phyloP scores from a whole-genome alignment of 257 asterid genomes.

The Fraxinus excelsior region DNA sequence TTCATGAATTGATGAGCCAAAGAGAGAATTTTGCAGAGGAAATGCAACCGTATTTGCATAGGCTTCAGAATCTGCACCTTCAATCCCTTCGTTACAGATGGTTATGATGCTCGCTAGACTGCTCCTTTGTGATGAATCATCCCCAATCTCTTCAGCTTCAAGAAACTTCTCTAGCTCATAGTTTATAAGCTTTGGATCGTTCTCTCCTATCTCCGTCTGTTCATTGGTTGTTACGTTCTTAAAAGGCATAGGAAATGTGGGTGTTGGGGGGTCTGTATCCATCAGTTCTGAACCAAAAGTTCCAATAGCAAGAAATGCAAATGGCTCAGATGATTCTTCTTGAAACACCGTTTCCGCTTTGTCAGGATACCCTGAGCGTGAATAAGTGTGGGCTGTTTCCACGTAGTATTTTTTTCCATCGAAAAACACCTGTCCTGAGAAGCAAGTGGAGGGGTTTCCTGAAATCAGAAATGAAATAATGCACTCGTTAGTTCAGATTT shows the following conservation, averaged over 20 bases:
- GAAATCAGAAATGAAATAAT: conserved; percentile 32
- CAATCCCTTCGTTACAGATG: conserved; percentile 44
- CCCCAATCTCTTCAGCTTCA: conserved; percentile 52
- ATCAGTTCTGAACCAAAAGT: conserved; percentile 67
- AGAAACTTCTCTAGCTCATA: conserved; percentile 74
- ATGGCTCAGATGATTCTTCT: conserved; percentile 57
- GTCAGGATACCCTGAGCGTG: conserved; percentile 31
- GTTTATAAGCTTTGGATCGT: conserved; percentile 56
- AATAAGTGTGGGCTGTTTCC: conserved; percentile 40
- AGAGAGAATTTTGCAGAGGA: conserved; percentile 73
- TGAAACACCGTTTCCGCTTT: conserved; percentile 31
- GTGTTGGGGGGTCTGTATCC: conserved; percentile 66
- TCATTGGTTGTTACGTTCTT: conserved; percentile 40
- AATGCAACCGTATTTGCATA: conserved; percentile 35
- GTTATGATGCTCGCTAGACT: conserved; percentile 62
- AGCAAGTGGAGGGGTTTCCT: conserved; percentile 50
- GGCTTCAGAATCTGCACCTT: conserved; percentile 48
- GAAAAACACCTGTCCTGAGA: conserved; percentile 36
- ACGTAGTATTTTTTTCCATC: conserved; percentile 45
- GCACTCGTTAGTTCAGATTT: conserved; percentile 22
- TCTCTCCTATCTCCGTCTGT: conserved; percentile 52
- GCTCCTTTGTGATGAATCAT: conserved; percentile 56
- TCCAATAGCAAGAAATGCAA: conserved; percentile 88
- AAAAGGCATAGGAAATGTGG: conserved; percentile 51
- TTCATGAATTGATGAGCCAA: conserved; percentile 55